Evolutionary conservation across 2,329 filamentous ascomycete genomes (phyloP).

Genomic region (Fusarium subglutinans): DNA sequence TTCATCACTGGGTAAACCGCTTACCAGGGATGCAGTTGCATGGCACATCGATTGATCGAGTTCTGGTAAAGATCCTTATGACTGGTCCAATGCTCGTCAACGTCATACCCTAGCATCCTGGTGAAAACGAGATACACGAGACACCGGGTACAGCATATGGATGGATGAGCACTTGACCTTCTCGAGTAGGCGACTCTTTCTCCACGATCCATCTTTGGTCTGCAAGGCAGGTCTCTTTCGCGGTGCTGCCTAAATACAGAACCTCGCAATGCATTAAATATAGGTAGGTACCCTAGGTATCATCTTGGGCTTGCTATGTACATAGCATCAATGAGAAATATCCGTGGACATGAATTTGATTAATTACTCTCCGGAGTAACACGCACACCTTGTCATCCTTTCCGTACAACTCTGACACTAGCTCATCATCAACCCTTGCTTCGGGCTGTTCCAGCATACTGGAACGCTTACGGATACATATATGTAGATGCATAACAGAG

Average conservation of each 20-base stretch:
- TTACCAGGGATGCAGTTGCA: neutral
- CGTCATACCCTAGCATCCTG: slow-evolving; percentile 12
- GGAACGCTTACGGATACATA: slow-evolving; percentile 11
- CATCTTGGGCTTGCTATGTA: neutral
- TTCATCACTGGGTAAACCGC: neutral
- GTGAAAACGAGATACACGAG: slow-evolving; percentile 17
- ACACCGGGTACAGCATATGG: slow-evolving; percentile 13
- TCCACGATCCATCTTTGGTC: slow-evolving; percentile 10
- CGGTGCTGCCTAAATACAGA: neutral
- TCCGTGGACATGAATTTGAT: neutral
- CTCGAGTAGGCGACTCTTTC: slow-evolving; percentile 13
- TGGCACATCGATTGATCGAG: neutral
- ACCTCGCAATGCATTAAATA: neutral
- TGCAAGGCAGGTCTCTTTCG: slow-evolving; percentile 4
- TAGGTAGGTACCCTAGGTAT: neutral
- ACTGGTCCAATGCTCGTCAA: slow-evolving; percentile 6
- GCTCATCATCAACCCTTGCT: slow-evolving; percentile 24
- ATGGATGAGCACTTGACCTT: slow-evolving; percentile 13
- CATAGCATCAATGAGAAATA: neutral
- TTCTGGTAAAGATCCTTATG: slow-evolving; percentile 14
- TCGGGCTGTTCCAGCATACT: slow-evolving; percentile 15
- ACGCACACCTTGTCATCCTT: slow-evolving; percentile 31
- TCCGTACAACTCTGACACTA: slow-evolving; percentile 23
- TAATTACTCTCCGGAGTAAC: slow-evolving; percentile 14
- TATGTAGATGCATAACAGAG: slow-evolving; percentile 5